Evolutionary conservation across 2,329 filamentous ascomycete species (phyloP), one percentile per base, ranked within the genome.

Genomic region (Tolypocladium amazonense): DNA sequence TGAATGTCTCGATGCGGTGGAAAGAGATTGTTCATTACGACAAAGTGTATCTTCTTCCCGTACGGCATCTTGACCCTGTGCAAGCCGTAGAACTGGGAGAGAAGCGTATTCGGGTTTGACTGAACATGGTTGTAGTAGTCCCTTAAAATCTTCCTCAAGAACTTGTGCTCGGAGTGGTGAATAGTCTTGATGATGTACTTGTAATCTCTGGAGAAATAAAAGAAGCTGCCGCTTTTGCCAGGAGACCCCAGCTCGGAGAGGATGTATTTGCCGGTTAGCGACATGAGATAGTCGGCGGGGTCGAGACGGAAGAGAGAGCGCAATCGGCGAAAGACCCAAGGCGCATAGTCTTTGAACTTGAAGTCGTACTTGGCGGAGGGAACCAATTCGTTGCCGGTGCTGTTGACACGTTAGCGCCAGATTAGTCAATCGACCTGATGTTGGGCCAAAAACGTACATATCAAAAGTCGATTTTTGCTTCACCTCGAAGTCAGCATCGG

Each of bases 151-250:
- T 88, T 92, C 57, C 90, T 82, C 56, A 95, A 80, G 64, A 93
- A 92, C 69, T 92, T 92, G 79, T 93, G 90, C 74, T 99, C 94
- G 67, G 86, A 86, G 69, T 97, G 94, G 72, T 99, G 94, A 66
- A 99, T 97, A 27, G 94, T 99, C 77, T 99, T 99, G 83, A 99
- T 99, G 76, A 99, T 99, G 77, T 99, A 99, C 76, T 97, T 97
- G 82, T 99, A 99, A 76, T 99, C 94, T 69, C 94, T 84, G 56
- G 94, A 97, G 77, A 97, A 99, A 80, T 99, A 99, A 78, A 99
- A 99, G 78, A 99, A 99, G 74, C 92, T 97, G 65, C 94, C 94
- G 73, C 92, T 97, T 79, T 99, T 99, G 62, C 94, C 94, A 1
- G 94, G 94, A 4, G 94, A 97, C 41, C 94, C 94, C 61, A 99